Conservation (phyloP, 1,284 basidiomycete genomes). For the Pterulicium gracile region DNA sequence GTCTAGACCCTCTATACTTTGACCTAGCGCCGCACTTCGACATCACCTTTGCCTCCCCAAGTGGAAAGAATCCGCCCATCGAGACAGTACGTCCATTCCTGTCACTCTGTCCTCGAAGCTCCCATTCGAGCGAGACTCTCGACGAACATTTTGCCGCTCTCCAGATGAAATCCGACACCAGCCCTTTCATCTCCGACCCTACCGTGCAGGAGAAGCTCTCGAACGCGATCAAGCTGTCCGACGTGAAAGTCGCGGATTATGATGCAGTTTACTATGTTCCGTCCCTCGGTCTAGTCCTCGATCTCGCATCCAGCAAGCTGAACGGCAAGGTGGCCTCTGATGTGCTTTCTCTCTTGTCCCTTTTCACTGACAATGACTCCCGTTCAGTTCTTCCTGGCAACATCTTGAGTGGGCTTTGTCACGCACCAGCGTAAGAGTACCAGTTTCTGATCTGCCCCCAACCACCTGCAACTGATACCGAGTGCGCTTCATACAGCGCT, state of each 20-base stretch:
- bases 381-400: conserved; percentile 20
- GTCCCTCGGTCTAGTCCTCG: neutral
- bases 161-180: too few species aligned
- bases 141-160: too few species aligned
- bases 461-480: too few species aligned
- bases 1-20: conserved; percentile 32
- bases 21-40: conserved; percentile 31
- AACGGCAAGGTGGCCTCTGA: neutral
- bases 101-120: too few species aligned
- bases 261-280: neutral
- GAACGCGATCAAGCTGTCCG: conserved; percentile 9
- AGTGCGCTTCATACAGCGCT: conserved; percentile 13
- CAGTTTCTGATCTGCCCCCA: too few species aligned
- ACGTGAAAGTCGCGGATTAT: neutral
- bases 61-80: conserved; percentile 43
- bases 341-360: neutral
- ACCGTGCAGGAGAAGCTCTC: neutral
- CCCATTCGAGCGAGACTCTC: too few species aligned
- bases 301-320: neutral
- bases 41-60: conserved; percentile 42
- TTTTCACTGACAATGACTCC: neutral
- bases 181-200: conserved; percentile 4
- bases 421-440: too few species aligned
- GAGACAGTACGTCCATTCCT: too few species aligned
- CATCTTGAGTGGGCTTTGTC: conserved; percentile 36